Evolutionary conservation across 169 alveolate genomes (phyloP).

Genomic region (Eimeria praecox): DNA sequence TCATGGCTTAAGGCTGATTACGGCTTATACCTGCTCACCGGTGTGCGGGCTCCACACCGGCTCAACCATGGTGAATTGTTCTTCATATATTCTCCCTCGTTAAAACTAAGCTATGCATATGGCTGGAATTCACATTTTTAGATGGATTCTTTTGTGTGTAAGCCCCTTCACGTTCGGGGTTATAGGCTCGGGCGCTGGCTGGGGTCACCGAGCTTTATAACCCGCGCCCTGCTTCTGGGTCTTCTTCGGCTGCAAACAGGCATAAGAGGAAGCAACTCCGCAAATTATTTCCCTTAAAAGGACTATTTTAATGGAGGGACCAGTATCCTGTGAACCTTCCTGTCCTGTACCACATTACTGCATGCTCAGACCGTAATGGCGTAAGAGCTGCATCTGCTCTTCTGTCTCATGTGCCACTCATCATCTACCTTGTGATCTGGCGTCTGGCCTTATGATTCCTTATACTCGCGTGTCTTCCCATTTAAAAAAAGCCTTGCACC

Average conservation of each 20-base stretch:
- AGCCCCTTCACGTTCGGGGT: not conserved
- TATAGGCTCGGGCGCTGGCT: not conserved
- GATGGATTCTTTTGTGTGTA: not conserved
- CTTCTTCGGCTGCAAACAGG: not conserved
- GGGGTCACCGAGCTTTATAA: slow-evolving; percentile 28
- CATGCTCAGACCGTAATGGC: not conserved
- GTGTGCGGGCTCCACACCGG: slow-evolving; percentile 28
- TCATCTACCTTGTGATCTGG: not conserved
- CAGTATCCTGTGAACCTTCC: not conserved
- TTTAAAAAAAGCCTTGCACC: not conserved
- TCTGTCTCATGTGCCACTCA: not conserved
- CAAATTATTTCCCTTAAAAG: not conserved
- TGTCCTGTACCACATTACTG: not conserved
- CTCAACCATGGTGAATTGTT: not conserved
- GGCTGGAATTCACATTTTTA: not conserved
- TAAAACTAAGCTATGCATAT: not conserved
- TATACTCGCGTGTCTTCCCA: not conserved
- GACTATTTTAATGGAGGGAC: not conserved
- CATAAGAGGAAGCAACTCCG: not conserved
- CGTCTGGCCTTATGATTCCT: not conserved
- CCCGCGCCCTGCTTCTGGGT: not conserved
- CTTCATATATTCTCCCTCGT: not conserved
- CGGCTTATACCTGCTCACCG: not conserved
- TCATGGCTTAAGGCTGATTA: not conserved
- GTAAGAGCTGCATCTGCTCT: not conserved